phyloP scores from a whole-genome alignment of 1,284 basidiomycete genomes.

The Malassezia vespertilionis region DNA sequence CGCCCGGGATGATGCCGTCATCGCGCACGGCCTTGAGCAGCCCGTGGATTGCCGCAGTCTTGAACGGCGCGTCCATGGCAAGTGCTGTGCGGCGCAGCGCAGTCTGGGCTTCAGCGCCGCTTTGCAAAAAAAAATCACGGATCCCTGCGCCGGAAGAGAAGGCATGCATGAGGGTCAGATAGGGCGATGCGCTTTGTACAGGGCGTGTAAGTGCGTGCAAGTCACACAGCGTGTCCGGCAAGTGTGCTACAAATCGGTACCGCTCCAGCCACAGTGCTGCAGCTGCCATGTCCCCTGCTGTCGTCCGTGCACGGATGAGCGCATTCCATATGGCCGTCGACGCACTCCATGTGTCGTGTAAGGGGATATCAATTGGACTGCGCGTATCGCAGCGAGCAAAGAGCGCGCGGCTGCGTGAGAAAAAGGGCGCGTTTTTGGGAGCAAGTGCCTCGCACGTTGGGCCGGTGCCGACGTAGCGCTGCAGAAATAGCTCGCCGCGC shows the following conservation, averaged over 20 bases:
- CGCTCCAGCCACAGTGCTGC: slow-evolving; percentile 15
- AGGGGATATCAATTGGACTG: slow-evolving; percentile 4
- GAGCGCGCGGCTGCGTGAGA: neutral
- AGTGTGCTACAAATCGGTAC: slow-evolving; percentile 5
- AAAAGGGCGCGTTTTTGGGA: neutral
- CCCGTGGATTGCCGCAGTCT: slow-evolving; percentile 3
- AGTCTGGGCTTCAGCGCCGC: neutral
- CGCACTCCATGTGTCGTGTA: neutral
- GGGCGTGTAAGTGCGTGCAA: no score
- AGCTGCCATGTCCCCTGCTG: slow-evolving; percentile 1
- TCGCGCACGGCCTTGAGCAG: slow-evolving; percentile 1
- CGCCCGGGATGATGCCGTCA: slow-evolving; percentile 12
- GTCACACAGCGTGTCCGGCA: no score
- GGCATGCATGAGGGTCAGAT: slow-evolving; percentile 14
- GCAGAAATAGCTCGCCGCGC: slow-evolving; percentile 4
- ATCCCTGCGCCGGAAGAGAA: neutral
- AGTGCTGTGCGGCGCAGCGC: neutral
- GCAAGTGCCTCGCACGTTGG: neutral
- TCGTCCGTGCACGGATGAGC: slow-evolving; percentile 3
- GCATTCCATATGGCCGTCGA: slow-evolving; percentile 11
- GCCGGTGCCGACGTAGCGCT: neutral
- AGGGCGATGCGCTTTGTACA: slow-evolving; percentile 8
- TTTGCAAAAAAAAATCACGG: neutral
- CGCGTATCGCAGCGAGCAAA: neutral
- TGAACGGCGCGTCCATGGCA: slow-evolving; percentile 2